phyloP scores from a whole-genome alignment of 441 rosid genomes.

The Arabidopsis hybrid region DNA sequence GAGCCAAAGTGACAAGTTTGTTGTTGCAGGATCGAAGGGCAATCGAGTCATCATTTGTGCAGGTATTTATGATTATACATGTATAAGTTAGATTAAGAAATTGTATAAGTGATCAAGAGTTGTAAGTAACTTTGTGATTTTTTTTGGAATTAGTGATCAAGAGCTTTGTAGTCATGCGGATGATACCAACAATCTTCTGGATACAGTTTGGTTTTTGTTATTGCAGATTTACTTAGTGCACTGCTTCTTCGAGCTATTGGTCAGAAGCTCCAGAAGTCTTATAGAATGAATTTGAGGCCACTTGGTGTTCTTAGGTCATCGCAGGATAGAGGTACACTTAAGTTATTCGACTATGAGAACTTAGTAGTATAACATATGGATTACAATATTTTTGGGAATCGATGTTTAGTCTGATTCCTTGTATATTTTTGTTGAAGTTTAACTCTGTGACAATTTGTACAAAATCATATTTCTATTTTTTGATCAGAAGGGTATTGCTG shows the following conservation, averaged over 20 bases:
- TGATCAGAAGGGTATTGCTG: slow-evolving; percentile 16
- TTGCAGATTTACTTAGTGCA: slow-evolving; percentile 85
- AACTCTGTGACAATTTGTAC: too few species aligned
- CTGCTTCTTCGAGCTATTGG: slow-evolving; percentile 79
- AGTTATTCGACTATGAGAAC: slow-evolving; percentile 1
- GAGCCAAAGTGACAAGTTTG: neutral
- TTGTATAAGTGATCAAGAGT: neutral
- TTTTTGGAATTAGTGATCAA: neutral
- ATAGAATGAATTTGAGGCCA: slow-evolving; percentile 54
- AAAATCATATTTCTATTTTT: slow-evolving; percentile 1
- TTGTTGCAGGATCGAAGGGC: slow-evolving; percentile 77
- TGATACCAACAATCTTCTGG: slow-evolving; percentile 52
- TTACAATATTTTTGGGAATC: too few species aligned
- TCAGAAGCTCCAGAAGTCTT: slow-evolving; percentile 59
- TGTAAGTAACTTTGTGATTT: neutral
- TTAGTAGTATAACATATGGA: too few species aligned
- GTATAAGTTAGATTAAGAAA: neutral
- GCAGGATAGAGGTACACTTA: slow-evolving; percentile 56
- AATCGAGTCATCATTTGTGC: slow-evolving; percentile 71
- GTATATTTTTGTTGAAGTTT: neutral
- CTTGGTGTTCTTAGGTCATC: slow-evolving; percentile 54
- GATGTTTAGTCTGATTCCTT: neutral
- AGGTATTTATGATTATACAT: slow-evolving; percentile 50
- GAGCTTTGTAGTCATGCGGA: neutral
- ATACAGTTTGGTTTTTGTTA: slow-evolving; percentile 81